Evolutionary conservation across 768 basidiomycete genomes (phyloP).

Genomic region (Daedaleopsis nitida): DNA sequence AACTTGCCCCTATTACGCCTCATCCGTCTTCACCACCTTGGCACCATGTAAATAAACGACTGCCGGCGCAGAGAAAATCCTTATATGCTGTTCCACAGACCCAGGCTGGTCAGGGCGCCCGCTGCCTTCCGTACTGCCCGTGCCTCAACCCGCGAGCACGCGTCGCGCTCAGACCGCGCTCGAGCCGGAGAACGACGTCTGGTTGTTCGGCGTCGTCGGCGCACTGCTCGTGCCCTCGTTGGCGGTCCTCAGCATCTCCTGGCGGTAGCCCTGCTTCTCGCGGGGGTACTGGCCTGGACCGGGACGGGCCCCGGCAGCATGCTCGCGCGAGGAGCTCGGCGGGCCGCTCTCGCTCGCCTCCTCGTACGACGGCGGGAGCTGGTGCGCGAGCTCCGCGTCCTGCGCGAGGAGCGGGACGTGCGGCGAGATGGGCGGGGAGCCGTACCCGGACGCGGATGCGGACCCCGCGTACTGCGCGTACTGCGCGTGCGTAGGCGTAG

Average conservation of each 20-base stretch:
- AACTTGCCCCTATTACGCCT: no score
- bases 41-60: no score
- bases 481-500: not conserved
- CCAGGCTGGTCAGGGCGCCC: no score
- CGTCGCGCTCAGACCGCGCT: not conserved
- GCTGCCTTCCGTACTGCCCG: not conserved
- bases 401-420: slow-evolving; percentile 20
- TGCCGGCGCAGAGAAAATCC: no score
- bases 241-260: slow-evolving; percentile 7
- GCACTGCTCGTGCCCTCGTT: slow-evolving; percentile 2
- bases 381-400: not conserved
- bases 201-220: slow-evolving; percentile 10
- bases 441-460: not conserved
- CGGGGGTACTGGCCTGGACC: slow-evolving; percentile 5
- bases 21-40: no score
- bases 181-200: slow-evolving; percentile 10
- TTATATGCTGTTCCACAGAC: no score
- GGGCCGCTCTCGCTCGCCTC: slow-evolving; percentile 20
- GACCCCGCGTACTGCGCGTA: not conserved
- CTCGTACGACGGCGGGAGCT: slow-evolving; percentile 28
- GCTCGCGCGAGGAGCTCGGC: not conserved
- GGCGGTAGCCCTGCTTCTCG: slow-evolving; percentile 13
- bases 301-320: not conserved
- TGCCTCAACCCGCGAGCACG: no score
- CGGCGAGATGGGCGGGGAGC: slow-evolving; percentile 7